Base-by-base conservation (phyloP, 164 flowering plant species). In the Magnolia sinica region DNA sequence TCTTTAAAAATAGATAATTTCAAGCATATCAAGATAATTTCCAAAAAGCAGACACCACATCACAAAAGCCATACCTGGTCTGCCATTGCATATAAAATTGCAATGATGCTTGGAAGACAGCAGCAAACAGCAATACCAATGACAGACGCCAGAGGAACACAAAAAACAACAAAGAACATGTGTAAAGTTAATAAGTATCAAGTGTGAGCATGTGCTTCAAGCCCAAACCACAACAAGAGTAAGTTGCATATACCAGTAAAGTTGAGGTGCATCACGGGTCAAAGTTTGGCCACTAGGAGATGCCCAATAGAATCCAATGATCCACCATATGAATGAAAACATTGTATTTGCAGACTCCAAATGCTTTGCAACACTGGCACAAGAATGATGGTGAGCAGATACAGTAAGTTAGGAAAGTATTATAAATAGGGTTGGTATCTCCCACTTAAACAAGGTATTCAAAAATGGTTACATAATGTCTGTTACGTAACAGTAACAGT, bases 281-380 rank as follows among this genome's bases (percentile, higher is more conserved):
- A 93, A 76, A 31, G 80, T 71, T 65, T 85, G 87, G 74, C 95
- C 91, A 76, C 89, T 93, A 74, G 87, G 86, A 50, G 94, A 88
- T 16, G 91, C 88, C 98, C 98, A 93, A 77, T 91, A 93, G 73
- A 91, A 93, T 63, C 98, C 98, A 74, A 91, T 77, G 72, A 91
- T 82, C 98, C 98, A 93, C 98, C 98, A 93, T 31, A 91, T 76
- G 70, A 93, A 91, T 16, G 98, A 93, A 77, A 93, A 91, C 92
- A 91, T 89, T 31, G 95, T 89, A 78, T 91, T 93, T 73, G 92
- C 95, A 74, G 96, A 91, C 78, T 91, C 96, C 78, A 93, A 73
- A 82, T 89, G 87, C 88, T 91, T 93, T 1, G 87, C 89, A 61
- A 88, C 71, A 78, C 92, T 91, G 87, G 79, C 74, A 74, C 18